Conservation (phyloP, 2,329 filamentous ascomycete species). For the Colletotrichum incanum region DNA sequence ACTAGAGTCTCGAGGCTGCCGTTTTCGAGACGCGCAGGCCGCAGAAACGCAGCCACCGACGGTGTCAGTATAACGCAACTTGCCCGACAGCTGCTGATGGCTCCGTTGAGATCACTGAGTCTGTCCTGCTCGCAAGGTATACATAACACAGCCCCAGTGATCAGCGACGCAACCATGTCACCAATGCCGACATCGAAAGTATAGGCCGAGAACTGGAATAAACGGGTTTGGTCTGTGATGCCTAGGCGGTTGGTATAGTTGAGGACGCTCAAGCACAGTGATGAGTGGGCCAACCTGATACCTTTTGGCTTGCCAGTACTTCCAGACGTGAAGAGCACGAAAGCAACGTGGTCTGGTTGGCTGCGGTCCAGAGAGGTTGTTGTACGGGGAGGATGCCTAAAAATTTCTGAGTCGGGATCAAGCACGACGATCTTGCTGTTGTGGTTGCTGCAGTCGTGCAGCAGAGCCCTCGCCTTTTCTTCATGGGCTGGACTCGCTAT, state of each 20-base stretch:
- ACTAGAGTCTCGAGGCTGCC: neutral
- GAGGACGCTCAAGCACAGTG: neutral
- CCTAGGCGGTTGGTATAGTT: neutral
- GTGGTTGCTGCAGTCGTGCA: neutral
- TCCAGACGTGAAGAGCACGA: neutral
- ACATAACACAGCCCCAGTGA: neutral
- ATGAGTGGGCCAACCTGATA: neutral
- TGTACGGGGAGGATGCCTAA: neutral
- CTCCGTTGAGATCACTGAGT: neutral
- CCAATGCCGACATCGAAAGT: neutral
- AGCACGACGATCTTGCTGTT: neutral
- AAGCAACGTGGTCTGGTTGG: neutral
- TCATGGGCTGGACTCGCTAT: neutral
- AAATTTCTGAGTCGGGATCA: neutral
- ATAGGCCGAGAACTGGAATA: neutral
- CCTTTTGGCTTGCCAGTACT: neutral
- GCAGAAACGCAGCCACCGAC: neutral
- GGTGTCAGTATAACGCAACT: neutral
- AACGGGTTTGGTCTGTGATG: neutral
- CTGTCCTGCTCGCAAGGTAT: slow-evolving; percentile 1
- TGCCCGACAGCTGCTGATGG: neutral
- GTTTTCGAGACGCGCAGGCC: neutral
- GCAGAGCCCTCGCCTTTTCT: neutral
- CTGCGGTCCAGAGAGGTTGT: neutral
- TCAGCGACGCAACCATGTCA: neutral